phyloP scores from a whole-genome alignment of 2,329 filamentous ascomycete genomes.

The Colletotrichum sp. region DNA sequence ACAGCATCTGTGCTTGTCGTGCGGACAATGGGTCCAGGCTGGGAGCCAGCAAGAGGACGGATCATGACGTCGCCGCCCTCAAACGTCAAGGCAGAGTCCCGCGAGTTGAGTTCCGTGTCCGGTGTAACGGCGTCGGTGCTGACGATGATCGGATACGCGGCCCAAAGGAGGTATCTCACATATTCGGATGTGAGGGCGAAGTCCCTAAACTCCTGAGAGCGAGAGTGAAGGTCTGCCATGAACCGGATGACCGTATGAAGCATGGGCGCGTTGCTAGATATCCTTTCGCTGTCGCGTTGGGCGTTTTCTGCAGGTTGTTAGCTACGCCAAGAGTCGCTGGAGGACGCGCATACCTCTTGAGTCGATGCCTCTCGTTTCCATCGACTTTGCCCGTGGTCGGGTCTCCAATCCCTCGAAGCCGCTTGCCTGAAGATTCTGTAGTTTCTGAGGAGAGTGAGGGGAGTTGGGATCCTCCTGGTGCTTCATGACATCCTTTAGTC shows the following conservation, averaged over 20 bases:
- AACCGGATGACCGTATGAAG: conserved; percentile 81
- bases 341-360: conserved; percentile 45
- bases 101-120: conserved; percentile 85
- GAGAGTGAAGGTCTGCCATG: conserved; percentile 77
- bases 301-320: conserved; percentile 35
- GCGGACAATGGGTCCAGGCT: conserved; percentile 73
- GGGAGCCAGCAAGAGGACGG: conserved; percentile 69
- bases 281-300: conserved; percentile 50
- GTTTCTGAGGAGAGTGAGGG: conserved; percentile 54
- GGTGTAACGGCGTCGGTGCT: conserved; percentile 84
- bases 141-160: conserved; percentile 87
- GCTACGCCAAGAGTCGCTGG: neutral
- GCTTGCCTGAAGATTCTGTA: conserved; percentile 13
- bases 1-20: conserved; percentile 65
- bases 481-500: conserved; percentile 72
- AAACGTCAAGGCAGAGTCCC: conserved; percentile 81
- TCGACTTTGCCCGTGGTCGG: conserved; percentile 61
- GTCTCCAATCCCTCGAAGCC: conserved; percentile 30
- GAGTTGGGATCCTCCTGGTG: conserved; percentile 66
- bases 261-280: conserved; percentile 62
- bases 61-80: conserved; percentile 87
- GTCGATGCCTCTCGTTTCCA: conserved; percentile 67
- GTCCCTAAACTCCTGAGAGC: conserved; percentile 79
- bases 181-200: conserved; percentile 84
- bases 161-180: conserved; percentile 76